These are phyloP conservation scores for Aspergillus sp. DNA, from an alignment of 2,329 filamentous ascomycete genomes.

Conservation along the genomic window DNA sequence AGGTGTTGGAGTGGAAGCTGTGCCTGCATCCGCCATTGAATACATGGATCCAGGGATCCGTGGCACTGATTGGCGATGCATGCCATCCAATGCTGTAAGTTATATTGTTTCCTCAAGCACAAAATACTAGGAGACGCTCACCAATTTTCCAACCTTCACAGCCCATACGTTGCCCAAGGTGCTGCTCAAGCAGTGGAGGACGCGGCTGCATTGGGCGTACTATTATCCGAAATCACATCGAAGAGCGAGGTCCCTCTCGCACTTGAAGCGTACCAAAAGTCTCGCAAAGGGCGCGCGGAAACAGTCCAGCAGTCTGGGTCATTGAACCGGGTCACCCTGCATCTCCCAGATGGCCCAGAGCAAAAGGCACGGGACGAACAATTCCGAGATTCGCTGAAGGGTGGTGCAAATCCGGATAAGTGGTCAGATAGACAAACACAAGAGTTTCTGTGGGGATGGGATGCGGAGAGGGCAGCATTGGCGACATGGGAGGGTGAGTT, in stretches of 20 bases:
- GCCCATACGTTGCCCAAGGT: conserved; percentile 43
- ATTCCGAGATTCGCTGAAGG: conserved; percentile 27
- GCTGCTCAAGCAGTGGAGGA: conserved; percentile 51
- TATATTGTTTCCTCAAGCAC: neutral
- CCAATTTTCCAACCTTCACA: neutral
- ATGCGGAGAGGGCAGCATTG: conserved; percentile 34
- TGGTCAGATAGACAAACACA: conserved; percentile 67
- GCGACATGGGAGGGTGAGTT: conserved; percentile 32
- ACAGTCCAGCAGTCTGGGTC: conserved; percentile 39
- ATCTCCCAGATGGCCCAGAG: conserved; percentile 41
- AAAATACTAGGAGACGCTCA: neutral
- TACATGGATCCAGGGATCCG: conserved; percentile 35
- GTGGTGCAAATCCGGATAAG: conserved; percentile 54
- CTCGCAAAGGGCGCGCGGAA: conserved; percentile 41
- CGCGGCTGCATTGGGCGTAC: conserved; percentile 34
- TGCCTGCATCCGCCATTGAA: conserved; percentile 34
- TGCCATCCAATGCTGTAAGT: conserved; percentile 49
- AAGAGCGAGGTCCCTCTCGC: conserved; percentile 34
- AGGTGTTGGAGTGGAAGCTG: conserved; percentile 40
- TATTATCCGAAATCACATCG: conserved; percentile 34
- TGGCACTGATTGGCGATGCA: conserved; percentile 43
- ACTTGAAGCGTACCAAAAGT: conserved; percentile 37
- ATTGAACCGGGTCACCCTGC: conserved; percentile 37
- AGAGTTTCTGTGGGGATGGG: conserved; percentile 43
- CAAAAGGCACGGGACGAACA: conserved; percentile 43